Conservation (phyloP, 192 early-diverging fungal genomes). For the Backusella macrospora region DNA sequence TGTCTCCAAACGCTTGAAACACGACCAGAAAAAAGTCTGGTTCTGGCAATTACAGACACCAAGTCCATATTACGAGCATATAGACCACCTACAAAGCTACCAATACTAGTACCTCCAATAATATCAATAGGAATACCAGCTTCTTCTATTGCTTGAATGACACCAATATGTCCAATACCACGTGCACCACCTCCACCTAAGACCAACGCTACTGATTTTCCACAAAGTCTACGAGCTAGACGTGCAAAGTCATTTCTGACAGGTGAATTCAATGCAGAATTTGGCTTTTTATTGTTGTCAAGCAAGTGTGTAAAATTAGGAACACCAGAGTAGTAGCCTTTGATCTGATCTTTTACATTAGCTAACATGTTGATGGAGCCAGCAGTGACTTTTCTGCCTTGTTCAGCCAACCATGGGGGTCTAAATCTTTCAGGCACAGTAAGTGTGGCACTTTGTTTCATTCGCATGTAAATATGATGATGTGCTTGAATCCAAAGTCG, state of each 20-base stretch:
- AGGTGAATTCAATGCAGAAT: neutral
- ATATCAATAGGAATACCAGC: conserved; percentile 98
- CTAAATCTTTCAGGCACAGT: conserved; percentile 27
- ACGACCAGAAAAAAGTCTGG: conserved; percentile 79
- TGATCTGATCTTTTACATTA: conserved; percentile 65
- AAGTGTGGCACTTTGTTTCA: conserved; percentile 41
- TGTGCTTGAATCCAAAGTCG: conserved; percentile 95
- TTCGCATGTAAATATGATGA: conserved; percentile 90
- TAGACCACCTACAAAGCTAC: conserved; percentile 92
- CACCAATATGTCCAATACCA: conserved; percentile 90
- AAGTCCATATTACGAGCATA: conserved; percentile 89
- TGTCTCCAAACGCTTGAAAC: conserved; percentile 88
- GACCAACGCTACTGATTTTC: conserved; percentile 90
- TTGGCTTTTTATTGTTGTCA: conserved; percentile 29
- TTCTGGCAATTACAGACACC: conserved; percentile 84
- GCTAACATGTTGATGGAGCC: conserved; percentile 50
- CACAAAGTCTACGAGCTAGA: conserved; percentile 89
- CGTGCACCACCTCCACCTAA: conserved; percentile 97
- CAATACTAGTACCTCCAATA: conserved; percentile 97
- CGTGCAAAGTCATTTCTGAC: conserved; percentile 59
- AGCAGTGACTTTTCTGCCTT: conserved; percentile 50
- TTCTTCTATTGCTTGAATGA: conserved; percentile 94
- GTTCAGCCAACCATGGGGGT: conserved; percentile 44
- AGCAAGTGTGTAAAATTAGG: conserved; percentile 42
- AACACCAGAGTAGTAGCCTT: conserved; percentile 65